A percentile compares a stretch with the other conserved stretches of the same genome.
Evolutionary conservation across 2,329 filamentous ascomycete species (phyloP).

Genomic region (Dryadomyces sulphureus): DNA sequence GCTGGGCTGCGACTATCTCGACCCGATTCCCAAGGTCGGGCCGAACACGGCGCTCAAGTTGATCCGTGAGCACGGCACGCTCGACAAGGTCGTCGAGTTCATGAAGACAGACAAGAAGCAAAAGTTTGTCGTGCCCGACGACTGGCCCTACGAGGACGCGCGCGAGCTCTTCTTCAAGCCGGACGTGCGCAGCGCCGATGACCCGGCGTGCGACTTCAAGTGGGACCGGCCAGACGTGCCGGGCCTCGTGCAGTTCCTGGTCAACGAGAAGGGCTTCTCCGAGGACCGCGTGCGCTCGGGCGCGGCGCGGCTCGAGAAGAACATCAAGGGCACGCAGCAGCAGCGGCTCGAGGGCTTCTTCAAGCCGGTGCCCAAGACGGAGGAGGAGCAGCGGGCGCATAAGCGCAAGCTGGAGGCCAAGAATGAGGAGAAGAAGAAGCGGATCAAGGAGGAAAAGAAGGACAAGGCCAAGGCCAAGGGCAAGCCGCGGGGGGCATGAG

Average conservation of each 20-base stretch:
- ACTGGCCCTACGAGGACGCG: conserved; percentile 91
- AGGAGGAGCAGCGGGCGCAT: conserved; percentile 65
- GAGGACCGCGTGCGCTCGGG: conserved; percentile 80
- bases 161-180: conserved; percentile 84
- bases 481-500: conserved; percentile 54
- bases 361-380: conserved; percentile 79
- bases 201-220: conserved; percentile 88
- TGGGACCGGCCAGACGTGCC: conserved; percentile 92
- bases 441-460: conserved; percentile 85
- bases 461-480: conserved; percentile 84
- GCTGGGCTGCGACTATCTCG: conserved; percentile 93
- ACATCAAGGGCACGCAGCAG: conserved; percentile 81
- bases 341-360: conserved; percentile 91
- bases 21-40: conserved; percentile 88
- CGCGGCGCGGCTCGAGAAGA: conserved; percentile 71
- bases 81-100: conserved; percentile 75
- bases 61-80: conserved; percentile 77
- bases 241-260: conserved; percentile 76
- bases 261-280: conserved; percentile 89
- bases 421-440: conserved; percentile 86
- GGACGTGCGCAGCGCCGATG: conserved; percentile 70
- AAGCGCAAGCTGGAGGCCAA: conserved; percentile 94
- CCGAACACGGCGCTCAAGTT: conserved; percentile 84
- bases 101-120: conserved; percentile 63
- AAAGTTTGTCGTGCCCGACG: conserved; percentile 79